These are phyloP conservation scores for Collybia mongolica DNA, from an alignment of 768 basidiomycete genomes.

Conservation along the genomic window DNA sequence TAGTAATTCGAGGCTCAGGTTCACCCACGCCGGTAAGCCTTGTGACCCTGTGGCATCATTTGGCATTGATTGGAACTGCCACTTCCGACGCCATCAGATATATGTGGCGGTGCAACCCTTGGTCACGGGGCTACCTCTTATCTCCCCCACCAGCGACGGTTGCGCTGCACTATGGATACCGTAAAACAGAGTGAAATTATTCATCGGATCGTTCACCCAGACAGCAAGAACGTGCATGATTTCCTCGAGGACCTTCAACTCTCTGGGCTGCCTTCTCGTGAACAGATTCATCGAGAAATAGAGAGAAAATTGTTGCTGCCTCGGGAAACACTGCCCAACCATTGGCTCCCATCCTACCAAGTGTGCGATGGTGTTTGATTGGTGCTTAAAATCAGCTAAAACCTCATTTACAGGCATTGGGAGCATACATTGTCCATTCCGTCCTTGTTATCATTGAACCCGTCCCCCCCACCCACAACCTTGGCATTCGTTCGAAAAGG, in stretches of 20 bases:
- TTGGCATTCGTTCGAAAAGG: slow-evolving; percentile 76
- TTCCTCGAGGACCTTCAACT: slow-evolving; percentile 61
- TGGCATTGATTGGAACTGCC: no score
- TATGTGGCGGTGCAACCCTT: neutral
- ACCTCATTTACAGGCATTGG: slow-evolving; percentile 59
- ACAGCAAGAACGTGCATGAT: slow-evolving; percentile 32
- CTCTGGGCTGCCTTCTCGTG: slow-evolving; percentile 51
- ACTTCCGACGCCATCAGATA: no score
- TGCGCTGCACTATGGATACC: slow-evolving; percentile 26
- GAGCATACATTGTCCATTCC: slow-evolving; percentile 59
- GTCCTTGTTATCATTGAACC: slow-evolving; percentile 59
- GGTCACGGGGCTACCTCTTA: neutral
- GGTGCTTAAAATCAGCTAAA: slow-evolving; percentile 12
- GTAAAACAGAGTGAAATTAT: slow-evolving; percentile 34
- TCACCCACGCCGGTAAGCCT: neutral
- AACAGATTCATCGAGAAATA: slow-evolving; percentile 64
- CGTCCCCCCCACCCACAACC: slow-evolving; percentile 73
- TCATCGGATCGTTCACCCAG: slow-evolving; percentile 46
- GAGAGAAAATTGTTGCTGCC: slow-evolving; percentile 77
- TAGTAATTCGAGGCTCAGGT: neutral
- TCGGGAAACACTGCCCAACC: slow-evolving; percentile 58
- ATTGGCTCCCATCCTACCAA: slow-evolving; percentile 83
- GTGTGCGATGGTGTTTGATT: slow-evolving; percentile 50
- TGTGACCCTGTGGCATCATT: no score
- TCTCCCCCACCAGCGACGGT: no score